Evolutionary conservation across 306 rosid species (phyloP).

Genomic region (Hippophae gyantsensis): DNA sequence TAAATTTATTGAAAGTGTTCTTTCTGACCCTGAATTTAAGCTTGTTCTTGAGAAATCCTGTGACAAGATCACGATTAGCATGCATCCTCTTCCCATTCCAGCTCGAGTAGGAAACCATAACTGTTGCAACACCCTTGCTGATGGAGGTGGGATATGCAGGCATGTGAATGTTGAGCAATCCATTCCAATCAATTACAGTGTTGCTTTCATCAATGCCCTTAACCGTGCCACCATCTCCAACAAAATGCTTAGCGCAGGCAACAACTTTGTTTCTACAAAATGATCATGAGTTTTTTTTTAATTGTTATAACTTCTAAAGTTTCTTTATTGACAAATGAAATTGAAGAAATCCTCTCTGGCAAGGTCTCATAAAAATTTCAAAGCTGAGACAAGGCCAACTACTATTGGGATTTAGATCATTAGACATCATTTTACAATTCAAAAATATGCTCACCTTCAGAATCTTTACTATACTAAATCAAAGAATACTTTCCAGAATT

Average conservation of each 20-base stretch:
- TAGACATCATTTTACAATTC: too few relatives aligned
- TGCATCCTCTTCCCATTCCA: slow-evolving; percentile 82
- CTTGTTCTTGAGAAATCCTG: slow-evolving; percentile 58
- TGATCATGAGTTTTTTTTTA: not conserved
- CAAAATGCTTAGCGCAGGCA: slow-evolving; percentile 90
- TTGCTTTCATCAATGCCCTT: slow-evolving; percentile 85
- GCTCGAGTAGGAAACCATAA: slow-evolving; percentile 79
- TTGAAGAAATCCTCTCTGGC: too few relatives aligned
- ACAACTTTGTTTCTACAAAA: slow-evolving; percentile 69
- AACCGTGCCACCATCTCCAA: slow-evolving; percentile 94
- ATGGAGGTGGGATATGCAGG: slow-evolving; percentile 60
- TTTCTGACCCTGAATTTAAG: slow-evolving; percentile 51
- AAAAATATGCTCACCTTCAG: too few relatives aligned
- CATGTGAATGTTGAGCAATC: slow-evolving; percentile 65
- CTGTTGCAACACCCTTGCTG: slow-evolving; percentile 65
- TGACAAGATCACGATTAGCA: slow-evolving; percentile 54
- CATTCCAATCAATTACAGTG: slow-evolving; percentile 47
- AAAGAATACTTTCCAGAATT: too few relatives aligned
- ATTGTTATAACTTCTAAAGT: not conserved
- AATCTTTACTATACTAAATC: too few relatives aligned
- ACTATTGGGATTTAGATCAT: too few relatives aligned
- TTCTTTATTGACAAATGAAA: not conserved
- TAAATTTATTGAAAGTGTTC: not conserved
- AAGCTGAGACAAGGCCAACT: too few relatives aligned
- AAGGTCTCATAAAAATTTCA: too few relatives aligned